Evolutionary conservation across 805 yeast species (phyloP).

Genomic region (Cyberlindnera meyerae): DNA sequence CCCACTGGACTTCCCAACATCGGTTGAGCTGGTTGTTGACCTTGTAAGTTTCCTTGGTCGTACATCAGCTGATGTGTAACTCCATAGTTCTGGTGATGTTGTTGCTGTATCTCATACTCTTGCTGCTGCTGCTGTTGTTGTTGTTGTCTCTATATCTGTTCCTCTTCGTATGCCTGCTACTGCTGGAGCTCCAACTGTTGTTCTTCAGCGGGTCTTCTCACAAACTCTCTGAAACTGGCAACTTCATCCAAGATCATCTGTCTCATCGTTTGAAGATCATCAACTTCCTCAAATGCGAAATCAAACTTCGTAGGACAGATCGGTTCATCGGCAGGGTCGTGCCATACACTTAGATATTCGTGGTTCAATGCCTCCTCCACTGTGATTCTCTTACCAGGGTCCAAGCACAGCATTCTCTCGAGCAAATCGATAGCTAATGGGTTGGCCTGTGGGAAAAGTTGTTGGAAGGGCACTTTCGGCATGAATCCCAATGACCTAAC

Average conservation of each 20-base stretch:
- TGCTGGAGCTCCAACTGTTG: conserved; percentile 34
- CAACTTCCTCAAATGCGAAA: conserved; percentile 74
- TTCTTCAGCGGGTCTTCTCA: conserved; percentile 67
- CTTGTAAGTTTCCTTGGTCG: background rate
- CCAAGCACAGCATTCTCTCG: conserved; percentile 75
- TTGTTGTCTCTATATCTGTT: no score
- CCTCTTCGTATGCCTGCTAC: conserved; percentile 10
- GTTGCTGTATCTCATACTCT: conserved; percentile 9
- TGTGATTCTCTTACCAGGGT: conserved; percentile 77
- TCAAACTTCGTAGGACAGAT: conserved; percentile 78
- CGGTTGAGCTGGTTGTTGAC: conserved; percentile 13
- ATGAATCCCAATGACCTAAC: conserved; percentile 81
- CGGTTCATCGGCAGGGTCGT: conserved; percentile 89
- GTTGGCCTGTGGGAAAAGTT: conserved; percentile 78
- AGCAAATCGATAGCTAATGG: conserved; percentile 82
- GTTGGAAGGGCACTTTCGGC: conserved; percentile 69
- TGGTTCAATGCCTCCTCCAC: conserved; percentile 87
- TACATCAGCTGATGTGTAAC: conserved; percentile 9
- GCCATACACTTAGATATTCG: conserved; percentile 87
- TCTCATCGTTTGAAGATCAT: conserved; percentile 72
- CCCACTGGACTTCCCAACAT: conserved; percentile 26
- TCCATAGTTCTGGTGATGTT: no score
- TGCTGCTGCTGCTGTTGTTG: background rate
- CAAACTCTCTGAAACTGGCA: conserved; percentile 69
- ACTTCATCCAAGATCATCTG: conserved; percentile 80